Base-by-base conservation (phyloP, 805 yeast genomes). In the Wickerhamomyces alni region DNA sequence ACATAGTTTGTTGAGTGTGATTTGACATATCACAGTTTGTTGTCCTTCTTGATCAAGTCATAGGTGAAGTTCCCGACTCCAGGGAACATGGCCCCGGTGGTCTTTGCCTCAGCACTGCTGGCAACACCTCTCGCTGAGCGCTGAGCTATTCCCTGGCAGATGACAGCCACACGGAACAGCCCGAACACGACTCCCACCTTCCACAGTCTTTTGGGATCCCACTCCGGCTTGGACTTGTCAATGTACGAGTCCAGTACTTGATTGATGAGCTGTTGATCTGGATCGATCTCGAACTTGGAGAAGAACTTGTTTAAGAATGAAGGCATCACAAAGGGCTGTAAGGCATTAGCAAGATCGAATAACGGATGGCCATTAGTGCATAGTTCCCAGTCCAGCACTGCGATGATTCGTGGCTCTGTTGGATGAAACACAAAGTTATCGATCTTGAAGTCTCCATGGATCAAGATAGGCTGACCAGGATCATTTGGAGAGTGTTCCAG, bases 331-430 rank as follows among this genome's bases (percentile, higher is more conserved):
- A 68, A 76, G 11, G 81, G 78, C 50, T 74, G 80, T 19, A 78
- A 58, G 22, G 77, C 62, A 50, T 78, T 78, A 15, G 81, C 74
- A 24, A 78, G 58, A 48, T 78, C 85, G 43, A 80, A 77, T 33
- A 77, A 54, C 1, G 85, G 85, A 47, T 77, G 81, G 0, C 85
- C 85, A 41, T 74, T 62, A 0, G 84, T 78, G 45, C 82, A 75
- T 30, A 78, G 58, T 52, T 78, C 85, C 85, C 85, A 78, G 51
- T 78, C 84, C 31, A 78, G 61, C 3, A 78, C 73, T 0, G 82
- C 82, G 36, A 71, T 58, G 3, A 77, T 75, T 33, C 56, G 54
- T 17, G 70, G 69, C 34, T 67, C 65, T 1, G 67, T 69, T 46
- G 77, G 77, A 57, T 81, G 71, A 61, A 73, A 72, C 26, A 83